Conservation (phyloP, 345 rosid genomes). For the Eucalyptus marginata region DNA sequence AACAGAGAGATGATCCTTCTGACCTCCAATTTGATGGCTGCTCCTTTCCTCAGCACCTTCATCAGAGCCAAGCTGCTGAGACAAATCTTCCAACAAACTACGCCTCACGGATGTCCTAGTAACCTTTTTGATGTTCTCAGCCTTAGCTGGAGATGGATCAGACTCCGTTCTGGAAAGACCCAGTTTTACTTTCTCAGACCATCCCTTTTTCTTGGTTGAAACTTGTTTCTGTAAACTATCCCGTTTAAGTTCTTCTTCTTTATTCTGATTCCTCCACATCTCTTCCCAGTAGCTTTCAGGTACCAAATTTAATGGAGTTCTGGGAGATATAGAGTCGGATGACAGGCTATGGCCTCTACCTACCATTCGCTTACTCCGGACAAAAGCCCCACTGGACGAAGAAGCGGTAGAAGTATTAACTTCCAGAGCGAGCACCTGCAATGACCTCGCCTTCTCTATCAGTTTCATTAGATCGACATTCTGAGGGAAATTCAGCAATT, state of each 20-base stretch:
- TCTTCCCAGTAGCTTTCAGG: conserved; percentile 96
- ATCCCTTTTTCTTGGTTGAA: conserved; percentile 36
- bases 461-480: conserved; percentile 49
- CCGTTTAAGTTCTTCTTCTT: conserved; percentile 44
- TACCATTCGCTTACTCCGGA: conserved; percentile 20
- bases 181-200: conserved; percentile 64
- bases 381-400: conserved; percentile 11
- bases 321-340: conserved; percentile 46
- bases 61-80: conserved; percentile 39
- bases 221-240: conserved; percentile 21
- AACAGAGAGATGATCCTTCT: background rate
- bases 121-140: conserved; percentile 8
- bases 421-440: conserved; percentile 54
- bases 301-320: conserved; percentile 41
- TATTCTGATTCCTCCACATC: conserved; percentile 73
- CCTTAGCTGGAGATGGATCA: conserved; percentile 44
- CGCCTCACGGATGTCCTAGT: conserved; percentile 37
- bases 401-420: conserved; percentile 15
- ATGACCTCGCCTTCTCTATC: conserved; percentile 61
- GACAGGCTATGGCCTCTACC: conserved; percentile 38
- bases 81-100: conserved; percentile 68
- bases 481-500: conserved; percentile 75
- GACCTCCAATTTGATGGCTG: conserved; percentile 1
- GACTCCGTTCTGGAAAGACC: conserved; percentile 63
- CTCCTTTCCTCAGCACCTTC: conserved; percentile 19